These are phyloP conservation scores for Aeschynomene evenia DNA, from an alignment of 306 rosid species.

Conservation along the genomic window DNA sequence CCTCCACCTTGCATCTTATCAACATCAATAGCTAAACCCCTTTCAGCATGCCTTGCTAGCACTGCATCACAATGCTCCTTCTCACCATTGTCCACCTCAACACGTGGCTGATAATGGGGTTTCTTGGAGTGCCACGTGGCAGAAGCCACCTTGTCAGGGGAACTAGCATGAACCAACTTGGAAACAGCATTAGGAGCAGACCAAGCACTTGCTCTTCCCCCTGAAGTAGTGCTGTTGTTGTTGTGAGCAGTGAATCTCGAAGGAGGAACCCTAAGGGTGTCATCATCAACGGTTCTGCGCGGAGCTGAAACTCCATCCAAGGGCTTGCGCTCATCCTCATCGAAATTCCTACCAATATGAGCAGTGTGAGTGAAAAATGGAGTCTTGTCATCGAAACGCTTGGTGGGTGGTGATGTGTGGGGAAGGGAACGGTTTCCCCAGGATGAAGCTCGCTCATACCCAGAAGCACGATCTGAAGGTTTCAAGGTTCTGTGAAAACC, in stretches of 20 bases:
- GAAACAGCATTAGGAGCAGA: constrained; percentile 69
- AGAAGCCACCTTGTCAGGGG: constrained; percentile 89
- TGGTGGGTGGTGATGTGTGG: constrained; percentile 74
- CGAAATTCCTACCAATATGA: constrained; percentile 89
- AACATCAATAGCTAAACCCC: constrained; percentile 42
- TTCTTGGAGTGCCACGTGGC: constrained; percentile 94
- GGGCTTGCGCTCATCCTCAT: constrained; percentile 97
- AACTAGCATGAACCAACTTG: constrained; percentile 88
- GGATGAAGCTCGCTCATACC: constrained; percentile 63
- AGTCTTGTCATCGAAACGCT: constrained; percentile 77
- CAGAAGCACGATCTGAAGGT: constrained; percentile 69
- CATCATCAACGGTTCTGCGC: constrained; percentile 68
- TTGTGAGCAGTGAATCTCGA: constrained; percentile 37
- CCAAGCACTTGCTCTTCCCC: constrained; percentile 31
- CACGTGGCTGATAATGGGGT: constrained; percentile 52
- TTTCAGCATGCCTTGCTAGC: constrained; percentile 60
- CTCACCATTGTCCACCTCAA: constrained; percentile 45
- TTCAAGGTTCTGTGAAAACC: constrained; percentile 48
- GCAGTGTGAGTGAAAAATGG: constrained; percentile 63
- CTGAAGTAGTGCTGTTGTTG: not conserved
- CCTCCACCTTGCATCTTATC: constrained; percentile 44
- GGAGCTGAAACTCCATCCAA: constrained; percentile 71
- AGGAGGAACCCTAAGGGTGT: constrained; percentile 49
- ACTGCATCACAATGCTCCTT: constrained; percentile 54
- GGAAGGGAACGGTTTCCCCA: constrained; percentile 92